phyloP scores from a whole-genome alignment of 2,329 filamentous ascomycete genomes.

The Phialophora macrospora region DNA sequence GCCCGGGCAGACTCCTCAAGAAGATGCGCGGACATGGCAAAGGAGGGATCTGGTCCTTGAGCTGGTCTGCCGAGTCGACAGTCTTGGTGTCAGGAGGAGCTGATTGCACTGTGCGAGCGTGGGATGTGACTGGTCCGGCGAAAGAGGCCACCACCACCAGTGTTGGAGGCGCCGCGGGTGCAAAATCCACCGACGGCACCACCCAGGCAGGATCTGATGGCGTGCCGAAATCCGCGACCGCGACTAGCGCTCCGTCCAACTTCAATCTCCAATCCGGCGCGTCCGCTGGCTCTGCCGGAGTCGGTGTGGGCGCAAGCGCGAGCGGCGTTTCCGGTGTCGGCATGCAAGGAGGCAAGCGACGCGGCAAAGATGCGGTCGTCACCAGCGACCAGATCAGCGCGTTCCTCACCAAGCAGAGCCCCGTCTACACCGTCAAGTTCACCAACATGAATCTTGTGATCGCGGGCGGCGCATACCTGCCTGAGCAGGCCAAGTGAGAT shows the following conservation, averaged over 20 bases:
- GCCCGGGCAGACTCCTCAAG: constrained; percentile 84
- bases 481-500: constrained; percentile 41
- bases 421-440: constrained; percentile 89
- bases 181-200: constrained; percentile 8
- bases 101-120: constrained; percentile 89
- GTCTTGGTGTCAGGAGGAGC: constrained; percentile 88
- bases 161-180: constrained; percentile 14
- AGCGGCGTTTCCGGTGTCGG: constrained; percentile 40
- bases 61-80: constrained; percentile 90
- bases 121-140: constrained; percentile 81
- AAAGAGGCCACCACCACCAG: constrained; percentile 60
- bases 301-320: constrained; percentile 45
- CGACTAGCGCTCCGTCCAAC: constrained; percentile 17
- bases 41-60: constrained; percentile 89
- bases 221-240: constrained; percentile 14
- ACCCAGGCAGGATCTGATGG: background rate
- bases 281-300: constrained; percentile 37
- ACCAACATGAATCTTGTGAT: constrained; percentile 94
- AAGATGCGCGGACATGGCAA: constrained; percentile 92
- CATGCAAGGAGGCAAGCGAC: constrained; percentile 64
- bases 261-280: constrained; percentile 15
- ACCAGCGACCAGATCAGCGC: constrained; percentile 92
- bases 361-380: constrained; percentile 85
- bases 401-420: constrained; percentile 94
- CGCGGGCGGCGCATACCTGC: constrained; percentile 74